These are phyloP conservation scores for Penicillium odoratum DNA, from an alignment of 495 filamentous ascomycete genomes.

Conservation along the genomic window DNA sequence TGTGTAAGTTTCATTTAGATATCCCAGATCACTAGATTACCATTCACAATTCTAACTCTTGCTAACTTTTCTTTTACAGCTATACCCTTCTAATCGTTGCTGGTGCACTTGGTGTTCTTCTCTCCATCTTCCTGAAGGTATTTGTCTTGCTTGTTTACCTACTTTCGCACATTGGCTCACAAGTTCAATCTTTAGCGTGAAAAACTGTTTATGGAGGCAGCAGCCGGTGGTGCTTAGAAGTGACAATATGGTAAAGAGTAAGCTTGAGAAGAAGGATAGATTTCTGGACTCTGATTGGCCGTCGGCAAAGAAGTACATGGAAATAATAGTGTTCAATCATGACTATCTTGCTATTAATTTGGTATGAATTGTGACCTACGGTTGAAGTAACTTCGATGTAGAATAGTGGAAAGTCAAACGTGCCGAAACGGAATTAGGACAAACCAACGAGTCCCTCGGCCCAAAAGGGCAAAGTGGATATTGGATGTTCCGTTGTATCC, in stretches of 20 bases:
- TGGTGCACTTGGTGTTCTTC: not conserved
- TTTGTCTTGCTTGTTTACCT: not conserved
- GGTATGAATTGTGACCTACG: too few relatives aligned
- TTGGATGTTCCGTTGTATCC: not conserved
- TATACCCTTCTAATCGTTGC: not conserved
- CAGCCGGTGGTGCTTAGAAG: not conserved
- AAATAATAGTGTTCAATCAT: too few relatives aligned
- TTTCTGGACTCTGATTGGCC: too few relatives aligned
- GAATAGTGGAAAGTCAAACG: not conserved
- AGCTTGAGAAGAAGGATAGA: too few relatives aligned
- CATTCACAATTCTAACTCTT: not conserved
- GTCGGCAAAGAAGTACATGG: too few relatives aligned
- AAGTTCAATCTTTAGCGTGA: not conserved
- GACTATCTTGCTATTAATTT: too few relatives aligned
- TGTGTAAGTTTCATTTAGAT: not conserved
- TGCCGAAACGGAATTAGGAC: not conserved
- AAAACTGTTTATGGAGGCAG: not conserved
- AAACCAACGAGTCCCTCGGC: not conserved
- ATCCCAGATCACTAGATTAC: not conserved
- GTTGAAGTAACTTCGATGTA: too few relatives aligned
- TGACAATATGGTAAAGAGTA: not conserved
- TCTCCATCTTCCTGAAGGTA: not conserved
- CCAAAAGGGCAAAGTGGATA: not conserved
- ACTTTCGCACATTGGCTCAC: not conserved
- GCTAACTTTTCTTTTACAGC: not conserved